Evolutionary conservation across 371 early-diverging fungal species (phyloP).

Genomic region (Circinella umbellata): DNA sequence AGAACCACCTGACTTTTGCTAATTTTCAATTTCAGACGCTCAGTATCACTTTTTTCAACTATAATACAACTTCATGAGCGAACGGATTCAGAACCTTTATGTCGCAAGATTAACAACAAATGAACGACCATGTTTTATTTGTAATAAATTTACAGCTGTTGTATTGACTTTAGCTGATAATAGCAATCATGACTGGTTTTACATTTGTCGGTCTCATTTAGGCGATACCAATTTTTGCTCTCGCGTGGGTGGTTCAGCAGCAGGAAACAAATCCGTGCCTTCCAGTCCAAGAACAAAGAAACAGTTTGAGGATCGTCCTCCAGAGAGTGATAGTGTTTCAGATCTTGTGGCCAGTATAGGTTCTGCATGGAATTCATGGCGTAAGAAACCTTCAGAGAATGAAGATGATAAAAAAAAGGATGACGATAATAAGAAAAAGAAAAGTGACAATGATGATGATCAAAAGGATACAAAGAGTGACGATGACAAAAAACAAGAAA

Average conservation of each 20-base stretch:
- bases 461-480: conserved; percentile 20
- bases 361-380: conserved; percentile 49
- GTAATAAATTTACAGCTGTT: conserved; percentile 58
- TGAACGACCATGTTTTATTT: conserved; percentile 66
- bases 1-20: background rate
- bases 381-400: conserved; percentile 12
- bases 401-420: conserved; percentile 21
- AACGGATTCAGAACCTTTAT: conserved; percentile 55
- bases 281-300: conserved; percentile 18
- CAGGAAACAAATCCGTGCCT: conserved; percentile 9
- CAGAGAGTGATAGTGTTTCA: conserved; percentile 49
- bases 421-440: conserved; percentile 22
- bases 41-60: conserved; percentile 3
- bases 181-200: conserved; percentile 64
- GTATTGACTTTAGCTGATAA: conserved; percentile 60
- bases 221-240: conserved; percentile 52
- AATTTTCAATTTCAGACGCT: conserved; percentile 3
- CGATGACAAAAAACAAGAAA: conserved; percentile 5
- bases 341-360: conserved; percentile 51
- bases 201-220: conserved; percentile 50
- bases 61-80: background rate
- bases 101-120: conserved; percentile 53
- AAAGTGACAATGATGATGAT: conserved; percentile 18
- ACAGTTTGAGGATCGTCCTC: conserved; percentile 23
- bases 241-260: conserved; percentile 28